These are phyloP conservation scores for Skeletonema menzelii DNA, from an alignment of 108 stramenopile species.

Conservation along the genomic window DNA sequence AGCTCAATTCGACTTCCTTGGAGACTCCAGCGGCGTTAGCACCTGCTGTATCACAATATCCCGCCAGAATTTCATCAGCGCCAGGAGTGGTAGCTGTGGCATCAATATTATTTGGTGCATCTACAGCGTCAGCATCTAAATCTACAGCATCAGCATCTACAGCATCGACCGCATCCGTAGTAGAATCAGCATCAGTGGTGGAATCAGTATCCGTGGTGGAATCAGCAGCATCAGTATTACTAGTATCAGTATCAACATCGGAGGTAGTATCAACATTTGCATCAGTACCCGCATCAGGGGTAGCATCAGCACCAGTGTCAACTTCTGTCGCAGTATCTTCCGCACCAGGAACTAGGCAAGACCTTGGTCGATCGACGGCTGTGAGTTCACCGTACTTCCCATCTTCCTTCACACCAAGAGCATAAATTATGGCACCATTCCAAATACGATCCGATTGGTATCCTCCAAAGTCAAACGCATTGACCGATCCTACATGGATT, in stretches of 20 bases:
- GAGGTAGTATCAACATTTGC: background rate
- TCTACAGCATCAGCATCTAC: background rate
- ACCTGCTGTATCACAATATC: background rate
- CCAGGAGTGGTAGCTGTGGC: background rate
- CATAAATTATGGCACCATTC: constrained; percentile 45
- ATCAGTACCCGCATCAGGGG: background rate
- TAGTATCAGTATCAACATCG: background rate
- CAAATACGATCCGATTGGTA: constrained; percentile 27
- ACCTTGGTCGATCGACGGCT: constrained; percentile 13
- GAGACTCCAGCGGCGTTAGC: background rate
- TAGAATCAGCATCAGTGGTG: background rate
- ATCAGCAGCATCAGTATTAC: background rate
- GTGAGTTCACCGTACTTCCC: constrained; percentile 17
- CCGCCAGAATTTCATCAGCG: background rate
- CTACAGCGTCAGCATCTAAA: background rate
- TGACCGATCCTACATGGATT: constrained; percentile 31
- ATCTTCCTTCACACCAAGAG: constrained; percentile 24
- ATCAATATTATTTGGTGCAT: no score
- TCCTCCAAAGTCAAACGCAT: constrained; percentile 21
- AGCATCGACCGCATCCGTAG: no score
- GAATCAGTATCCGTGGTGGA: background rate
- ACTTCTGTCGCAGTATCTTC: background rate
- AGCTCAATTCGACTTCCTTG: background rate
- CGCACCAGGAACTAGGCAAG: constrained; percentile 4
- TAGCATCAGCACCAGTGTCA: background rate